These are phyloP conservation scores for Hortiboletus rubellus DNA, from an alignment of 1,284 basidiomycete genomes.

Conservation along the genomic window DNA sequence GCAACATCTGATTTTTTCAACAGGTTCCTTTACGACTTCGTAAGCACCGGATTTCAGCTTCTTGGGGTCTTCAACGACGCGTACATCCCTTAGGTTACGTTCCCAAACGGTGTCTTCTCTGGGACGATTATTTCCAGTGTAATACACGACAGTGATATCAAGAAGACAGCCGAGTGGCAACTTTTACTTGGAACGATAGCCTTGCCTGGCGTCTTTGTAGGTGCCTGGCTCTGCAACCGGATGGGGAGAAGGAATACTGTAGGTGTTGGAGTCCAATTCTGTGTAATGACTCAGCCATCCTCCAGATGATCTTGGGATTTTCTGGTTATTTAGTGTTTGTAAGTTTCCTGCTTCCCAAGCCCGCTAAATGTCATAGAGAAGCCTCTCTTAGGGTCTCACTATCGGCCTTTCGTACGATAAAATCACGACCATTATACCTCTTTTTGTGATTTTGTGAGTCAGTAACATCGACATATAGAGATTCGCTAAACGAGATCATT, in stretches of 20 bases:
- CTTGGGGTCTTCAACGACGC: neutral
- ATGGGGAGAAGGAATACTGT: slow-evolving; percentile 66
- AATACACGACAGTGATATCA: slow-evolving; percentile 53
- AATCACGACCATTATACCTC: slow-evolving; percentile 63
- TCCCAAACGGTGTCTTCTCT: slow-evolving; percentile 72
- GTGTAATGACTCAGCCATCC: slow-evolving; percentile 1
- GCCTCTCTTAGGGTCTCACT: slow-evolving; percentile 45
- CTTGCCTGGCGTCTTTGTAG: slow-evolving; percentile 62
- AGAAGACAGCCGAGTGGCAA: slow-evolving; percentile 68
- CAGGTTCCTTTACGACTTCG: slow-evolving; percentile 78
- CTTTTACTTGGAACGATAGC: slow-evolving; percentile 67
- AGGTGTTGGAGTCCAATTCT: slow-evolving; percentile 16
- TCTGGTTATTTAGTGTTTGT: slow-evolving; percentile 72
- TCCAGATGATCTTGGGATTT: slow-evolving; percentile 73
- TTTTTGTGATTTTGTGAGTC: slow-evolving; percentile 66
- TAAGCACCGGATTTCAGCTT: slow-evolving; percentile 28
- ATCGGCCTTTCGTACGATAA: slow-evolving; percentile 70
- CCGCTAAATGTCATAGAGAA: neutral
- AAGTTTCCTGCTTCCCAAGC: slow-evolving; percentile 9
- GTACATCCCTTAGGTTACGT: slow-evolving; percentile 49
- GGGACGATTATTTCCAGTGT: slow-evolving; percentile 65
- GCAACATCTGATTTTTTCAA: slow-evolving; percentile 9
- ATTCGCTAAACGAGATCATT: slow-evolving; percentile 7
- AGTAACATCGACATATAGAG: neutral
- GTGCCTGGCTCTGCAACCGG: slow-evolving; percentile 63